phyloP scores from a whole-genome alignment of 106 monocot genomes.

The Dendrobium huoshanense region DNA sequence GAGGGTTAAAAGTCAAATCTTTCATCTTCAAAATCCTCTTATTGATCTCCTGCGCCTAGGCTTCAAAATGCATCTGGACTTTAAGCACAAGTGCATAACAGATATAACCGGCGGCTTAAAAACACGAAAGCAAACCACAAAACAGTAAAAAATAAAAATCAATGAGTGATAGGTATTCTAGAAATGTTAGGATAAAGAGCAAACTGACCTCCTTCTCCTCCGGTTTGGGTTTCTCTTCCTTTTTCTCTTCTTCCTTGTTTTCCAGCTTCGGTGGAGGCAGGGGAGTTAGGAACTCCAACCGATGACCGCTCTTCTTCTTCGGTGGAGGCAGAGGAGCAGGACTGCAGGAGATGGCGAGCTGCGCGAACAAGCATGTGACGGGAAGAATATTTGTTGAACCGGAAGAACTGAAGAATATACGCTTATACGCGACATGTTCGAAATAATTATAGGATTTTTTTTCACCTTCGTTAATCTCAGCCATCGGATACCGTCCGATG shows the following conservation, averaged over 20 bases:
- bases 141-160: background rate
- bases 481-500: too few species aligned
- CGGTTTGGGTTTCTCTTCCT: constrained; percentile 41
- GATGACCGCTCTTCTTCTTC: constrained; percentile 71
- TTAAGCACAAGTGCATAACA: constrained; percentile 38
- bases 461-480: too few species aligned
- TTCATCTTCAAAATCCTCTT: constrained; percentile 69
- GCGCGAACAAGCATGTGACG: too few species aligned
- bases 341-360: too few species aligned
- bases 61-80: constrained; percentile 16
- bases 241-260: constrained; percentile 36
- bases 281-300: constrained; percentile 62
- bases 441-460: too few species aligned
- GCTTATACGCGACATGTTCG: too few species aligned
- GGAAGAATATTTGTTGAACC: too few species aligned
- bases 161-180: background rate
- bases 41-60: constrained; percentile 81
- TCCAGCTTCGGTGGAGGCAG: constrained; percentile 31
- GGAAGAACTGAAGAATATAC: too few species aligned
- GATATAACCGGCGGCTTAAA: constrained; percentile 52
- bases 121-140: background rate
- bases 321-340: background rate
- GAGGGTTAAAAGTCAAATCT: constrained; percentile 30
- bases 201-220: constrained; percentile 60
- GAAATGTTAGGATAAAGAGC: background rate